Conservation (phyloP, 2,329 filamentous ascomycete species). For the Arthrobotrys entomopaga region DNA sequence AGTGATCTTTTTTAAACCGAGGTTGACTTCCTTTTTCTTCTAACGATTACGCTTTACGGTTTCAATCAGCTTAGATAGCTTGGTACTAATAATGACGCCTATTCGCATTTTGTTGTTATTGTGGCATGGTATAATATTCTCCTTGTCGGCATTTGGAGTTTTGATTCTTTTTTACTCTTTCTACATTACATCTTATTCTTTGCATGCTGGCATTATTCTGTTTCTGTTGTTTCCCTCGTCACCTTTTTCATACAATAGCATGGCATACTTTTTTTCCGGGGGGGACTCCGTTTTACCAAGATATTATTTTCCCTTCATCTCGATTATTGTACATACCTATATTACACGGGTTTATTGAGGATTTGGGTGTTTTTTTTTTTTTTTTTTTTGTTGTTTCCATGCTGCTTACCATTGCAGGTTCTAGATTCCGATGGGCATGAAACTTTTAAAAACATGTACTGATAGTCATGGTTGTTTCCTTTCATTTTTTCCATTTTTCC, state of each 20-base stretch:
- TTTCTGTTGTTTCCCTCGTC: not conserved
- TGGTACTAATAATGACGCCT: constrained; percentile 44
- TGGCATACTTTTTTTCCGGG: too few species aligned
- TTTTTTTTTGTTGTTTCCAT: constrained; percentile 2
- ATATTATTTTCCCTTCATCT: not conserved
- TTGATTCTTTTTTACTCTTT: constrained; percentile 15
- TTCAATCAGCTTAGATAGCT: not conserved
- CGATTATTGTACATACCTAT: constrained; percentile 4
- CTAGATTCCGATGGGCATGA: not conserved
- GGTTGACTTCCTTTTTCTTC: constrained; percentile 2
- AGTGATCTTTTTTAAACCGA: constrained; percentile 15
- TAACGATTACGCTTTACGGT: too few species aligned
- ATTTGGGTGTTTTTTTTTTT: too few species aligned
- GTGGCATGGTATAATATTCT: constrained; percentile 44
- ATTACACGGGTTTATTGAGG: not conserved
- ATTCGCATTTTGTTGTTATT: constrained; percentile 28
- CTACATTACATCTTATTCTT: not conserved
- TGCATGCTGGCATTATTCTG: constrained; percentile 9
- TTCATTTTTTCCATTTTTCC: not conserved
- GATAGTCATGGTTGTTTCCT: constrained; percentile 1
- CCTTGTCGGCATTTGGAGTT: constrained; percentile 21
- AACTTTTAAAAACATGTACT: not conserved
- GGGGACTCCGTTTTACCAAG: not conserved
- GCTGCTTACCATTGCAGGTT: not conserved
- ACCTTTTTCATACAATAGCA: not conserved